Base-by-base conservation (phyloP, 2,329 filamentous ascomycete genomes). In the Pseudocercospora crystallina region DNA sequence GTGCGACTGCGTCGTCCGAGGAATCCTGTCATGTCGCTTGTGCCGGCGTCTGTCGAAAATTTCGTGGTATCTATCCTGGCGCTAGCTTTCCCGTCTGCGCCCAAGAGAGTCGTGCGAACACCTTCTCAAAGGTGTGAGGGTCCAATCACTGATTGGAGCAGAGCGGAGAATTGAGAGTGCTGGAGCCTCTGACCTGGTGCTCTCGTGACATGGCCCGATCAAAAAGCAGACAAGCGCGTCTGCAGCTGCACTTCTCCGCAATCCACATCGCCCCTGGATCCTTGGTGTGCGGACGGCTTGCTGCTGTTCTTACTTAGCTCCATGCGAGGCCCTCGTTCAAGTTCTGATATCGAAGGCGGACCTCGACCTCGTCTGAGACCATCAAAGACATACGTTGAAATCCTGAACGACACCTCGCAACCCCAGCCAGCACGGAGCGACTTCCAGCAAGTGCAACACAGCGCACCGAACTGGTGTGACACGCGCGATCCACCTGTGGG, bases 171-270 rank as follows among this genome's bases (percentile, higher is more conserved):
- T 53, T 53, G 46, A 33, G 32, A 26, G 20, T 7, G 20, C 20
- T 26, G 3, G 20, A 39, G 35, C 31, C 20, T 20, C 48, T 43
- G 41, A 47, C 47, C 42, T 34, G 47, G 49, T 41, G 55, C 47
- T 52, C 53, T 53, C 51, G 53, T 59, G 56, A 56, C 49, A 43
- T 26, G 38, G 42, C 17, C 30, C 17, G 37, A 43, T 41, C 12
- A 49, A 50, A 54, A 44, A 30, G n/a, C n/a, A 52, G 49, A 46
- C 53, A 47, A 49, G 47, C 42, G 47, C 48, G 32, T 20, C 46
- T 46, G 46, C 42, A 51, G 41, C 17, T 48, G 41, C 34, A 30
- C 39, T 51, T 54, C 56, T 58, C 56, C 54, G 57, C 54, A 59
- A 47, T 33, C 31, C 38, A 26, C 20, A 38, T 43, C 20, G 44